Percentiles rank a stretch among this genome's conserved stretches.
phyloP scores from a whole-genome alignment of 2,329 filamentous ascomycete genomes.

The Trichoderma sp. region DNA sequence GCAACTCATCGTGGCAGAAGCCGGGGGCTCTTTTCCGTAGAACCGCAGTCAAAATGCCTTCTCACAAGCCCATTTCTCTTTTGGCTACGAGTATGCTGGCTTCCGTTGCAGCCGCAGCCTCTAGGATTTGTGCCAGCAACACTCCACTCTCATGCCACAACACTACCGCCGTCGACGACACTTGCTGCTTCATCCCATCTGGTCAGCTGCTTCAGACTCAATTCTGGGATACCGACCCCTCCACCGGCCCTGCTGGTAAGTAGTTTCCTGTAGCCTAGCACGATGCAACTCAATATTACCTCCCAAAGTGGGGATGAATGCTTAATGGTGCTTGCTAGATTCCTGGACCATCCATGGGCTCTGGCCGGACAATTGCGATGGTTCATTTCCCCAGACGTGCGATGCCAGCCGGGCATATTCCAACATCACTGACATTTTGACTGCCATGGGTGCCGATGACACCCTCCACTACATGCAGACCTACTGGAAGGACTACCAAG shows the following conservation, averaged over 20 bases:
- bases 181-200: conserved; percentile 71
- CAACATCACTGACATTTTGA: conserved; percentile 63
- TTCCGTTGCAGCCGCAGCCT: conserved; percentile 17
- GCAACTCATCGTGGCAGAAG: neutral
- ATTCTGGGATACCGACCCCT: conserved; percentile 70
- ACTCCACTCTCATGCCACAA: conserved; percentile 62
- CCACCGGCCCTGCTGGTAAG: conserved; percentile 54
- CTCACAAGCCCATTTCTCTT: conserved; percentile 20
- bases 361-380: conserved; percentile 66
- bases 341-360: conserved; percentile 74
- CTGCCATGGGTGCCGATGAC: conserved; percentile 48
- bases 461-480: conserved; percentile 64
- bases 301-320: neutral
- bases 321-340: conserved; percentile 35
- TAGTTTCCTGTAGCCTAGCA: neutral
- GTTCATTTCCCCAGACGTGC: conserved; percentile 65
- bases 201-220: conserved; percentile 71
- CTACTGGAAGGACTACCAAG: conserved; percentile 69
- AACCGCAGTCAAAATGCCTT: conserved; percentile 16
- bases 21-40: neutral
- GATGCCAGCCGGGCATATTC: conserved; percentile 59
- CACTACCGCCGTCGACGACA: conserved; percentile 54
- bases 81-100: conserved; percentile 20
- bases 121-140: conserved; percentile 29
- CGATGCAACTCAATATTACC: conserved; percentile 4